These are phyloP conservation scores for Penicillium occitanis DNA, from an alignment of 2,329 filamentous ascomycete species.

Conservation along the genomic window DNA sequence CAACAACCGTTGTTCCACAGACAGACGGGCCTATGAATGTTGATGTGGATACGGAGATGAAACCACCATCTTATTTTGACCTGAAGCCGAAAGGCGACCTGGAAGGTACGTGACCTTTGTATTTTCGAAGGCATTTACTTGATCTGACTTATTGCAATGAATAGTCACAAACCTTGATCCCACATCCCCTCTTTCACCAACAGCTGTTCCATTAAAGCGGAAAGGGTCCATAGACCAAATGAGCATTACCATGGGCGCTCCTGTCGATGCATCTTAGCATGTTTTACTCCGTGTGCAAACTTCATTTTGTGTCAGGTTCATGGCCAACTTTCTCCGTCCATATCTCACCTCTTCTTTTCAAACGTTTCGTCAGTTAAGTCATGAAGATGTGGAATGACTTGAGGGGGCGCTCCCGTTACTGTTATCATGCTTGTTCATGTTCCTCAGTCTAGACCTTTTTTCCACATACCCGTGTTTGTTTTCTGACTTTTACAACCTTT, in stretches of 20 bases:
- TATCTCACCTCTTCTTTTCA: background rate
- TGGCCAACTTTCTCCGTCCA: background rate
- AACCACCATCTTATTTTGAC: slow-evolving; percentile 33
- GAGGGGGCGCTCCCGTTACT: background rate
- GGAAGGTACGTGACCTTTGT: slow-evolving; percentile 31
- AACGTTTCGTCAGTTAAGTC: background rate
- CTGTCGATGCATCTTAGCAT: slow-evolving; percentile 5
- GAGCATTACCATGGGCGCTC: slow-evolving; percentile 15
- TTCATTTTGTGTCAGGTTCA: background rate
- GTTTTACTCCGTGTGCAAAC: background rate
- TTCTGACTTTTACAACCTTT: background rate
- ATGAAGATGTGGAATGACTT: background rate
- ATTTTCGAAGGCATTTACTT: background rate
- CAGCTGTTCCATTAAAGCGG: slow-evolving; percentile 37
- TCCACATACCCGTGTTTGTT: background rate
- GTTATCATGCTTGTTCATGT: background rate
- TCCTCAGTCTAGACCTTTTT: background rate
- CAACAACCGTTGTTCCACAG: slow-evolving; percentile 10
- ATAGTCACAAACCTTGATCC: slow-evolving; percentile 7
- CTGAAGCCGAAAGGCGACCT: slow-evolving; percentile 24
- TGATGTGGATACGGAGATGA: slow-evolving; percentile 26
- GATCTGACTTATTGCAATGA: background rate
- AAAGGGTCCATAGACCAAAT: slow-evolving; percentile 30
- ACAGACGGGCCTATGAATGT: slow-evolving; percentile 26
- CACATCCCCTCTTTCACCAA: slow-evolving; percentile 23